A percentile compares a stretch with the other conserved stretches of the same genome.
These are phyloP conservation scores for Trichopus zeylanicus DNA, from an alignment of 116 monocot species.

Conservation along the genomic window DNA sequence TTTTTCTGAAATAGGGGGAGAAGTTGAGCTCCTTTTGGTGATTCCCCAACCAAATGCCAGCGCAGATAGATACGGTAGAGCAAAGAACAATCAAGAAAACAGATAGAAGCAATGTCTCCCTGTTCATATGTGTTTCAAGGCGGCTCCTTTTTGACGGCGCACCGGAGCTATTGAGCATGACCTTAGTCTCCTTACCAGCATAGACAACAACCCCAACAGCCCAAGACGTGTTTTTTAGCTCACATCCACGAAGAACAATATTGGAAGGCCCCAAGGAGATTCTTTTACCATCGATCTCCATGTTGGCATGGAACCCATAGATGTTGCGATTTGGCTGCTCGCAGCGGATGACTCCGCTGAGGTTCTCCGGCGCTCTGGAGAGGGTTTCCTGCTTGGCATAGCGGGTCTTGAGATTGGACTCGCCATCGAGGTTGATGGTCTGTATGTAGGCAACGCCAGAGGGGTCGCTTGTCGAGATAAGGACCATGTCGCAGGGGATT, in stretches of 20 bases:
- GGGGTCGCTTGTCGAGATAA: slow-evolving; percentile 72
- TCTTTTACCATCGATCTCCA: slow-evolving; percentile 45
- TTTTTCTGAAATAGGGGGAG: slow-evolving; percentile 60
- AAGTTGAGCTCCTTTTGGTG: slow-evolving; percentile 42
- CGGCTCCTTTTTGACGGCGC: slow-evolving; percentile 88
- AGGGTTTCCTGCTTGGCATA: slow-evolving; percentile 82
- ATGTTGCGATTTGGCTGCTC: slow-evolving; percentile 79
- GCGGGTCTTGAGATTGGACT: slow-evolving; percentile 88
- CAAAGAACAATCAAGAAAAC: slow-evolving; percentile 33
- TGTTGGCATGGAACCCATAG: slow-evolving; percentile 56
- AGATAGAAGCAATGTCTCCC: slow-evolving; percentile 58
- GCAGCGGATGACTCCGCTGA: slow-evolving; percentile 41
- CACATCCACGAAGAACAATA: slow-evolving; percentile 76
- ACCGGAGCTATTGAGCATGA: slow-evolving; percentile 91
- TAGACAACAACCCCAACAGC: slow-evolving; percentile 77
- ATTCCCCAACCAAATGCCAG: slow-evolving; percentile 54
- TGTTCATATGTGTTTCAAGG: slow-evolving; percentile 78
- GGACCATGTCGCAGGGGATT: slow-evolving; percentile 72
- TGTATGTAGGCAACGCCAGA: slow-evolving; percentile 75
- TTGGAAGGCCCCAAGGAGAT: slow-evolving; percentile 72
- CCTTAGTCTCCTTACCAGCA: slow-evolving; percentile 83
- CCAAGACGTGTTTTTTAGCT: slow-evolving; percentile 86
- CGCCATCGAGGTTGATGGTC: slow-evolving; percentile 85
- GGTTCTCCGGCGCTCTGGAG: too few species aligned
- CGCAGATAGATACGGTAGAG: slow-evolving; percentile 28